Percentiles rank a stretch among this genome's conserved stretches.
Evolutionary conservation across 1,284 basidiomycete species (phyloP).

Genomic region (Cryptococcus jaspeensis): DNA sequence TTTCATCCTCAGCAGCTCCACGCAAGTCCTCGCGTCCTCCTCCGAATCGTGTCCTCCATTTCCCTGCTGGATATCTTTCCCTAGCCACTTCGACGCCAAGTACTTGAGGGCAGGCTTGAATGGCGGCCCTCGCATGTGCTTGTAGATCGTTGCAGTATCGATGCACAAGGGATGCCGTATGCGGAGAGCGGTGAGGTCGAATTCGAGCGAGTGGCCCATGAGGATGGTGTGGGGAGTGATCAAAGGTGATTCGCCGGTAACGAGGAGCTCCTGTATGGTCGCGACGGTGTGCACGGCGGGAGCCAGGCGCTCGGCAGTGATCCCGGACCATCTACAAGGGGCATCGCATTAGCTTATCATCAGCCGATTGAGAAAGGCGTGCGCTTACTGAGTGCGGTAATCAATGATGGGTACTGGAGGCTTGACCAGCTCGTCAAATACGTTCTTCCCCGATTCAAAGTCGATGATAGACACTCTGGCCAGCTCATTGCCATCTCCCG

Average conservation of each 20-base stretch:
- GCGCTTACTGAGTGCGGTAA: constrained; percentile 76
- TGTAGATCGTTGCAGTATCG: constrained; percentile 82
- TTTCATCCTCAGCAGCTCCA: constrained; percentile 78
- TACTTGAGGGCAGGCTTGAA: constrained; percentile 89
- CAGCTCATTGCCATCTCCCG: constrained; percentile 81
- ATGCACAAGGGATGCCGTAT: constrained; percentile 79
- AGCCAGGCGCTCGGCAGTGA: constrained; percentile 69
- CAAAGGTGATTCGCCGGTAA: constrained; percentile 55
- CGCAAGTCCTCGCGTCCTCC: constrained; percentile 82
- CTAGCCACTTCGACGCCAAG: constrained; percentile 87
- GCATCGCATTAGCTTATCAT: constrained; percentile 7
- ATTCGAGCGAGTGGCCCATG: constrained; percentile 90
- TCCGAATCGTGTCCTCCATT: constrained; percentile 85
- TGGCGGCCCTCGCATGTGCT: constrained; percentile 84
- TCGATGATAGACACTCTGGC: constrained; percentile 81
- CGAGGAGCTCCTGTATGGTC: constrained; percentile 69
- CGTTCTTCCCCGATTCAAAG: constrained; percentile 63
- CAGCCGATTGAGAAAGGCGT: not conserved
- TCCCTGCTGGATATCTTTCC: constrained; percentile 71
- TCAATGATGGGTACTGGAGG: constrained; percentile 76
- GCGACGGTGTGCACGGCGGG: constrained; percentile 70
- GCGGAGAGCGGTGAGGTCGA: constrained; percentile 78
- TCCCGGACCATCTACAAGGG: constrained; percentile 76
- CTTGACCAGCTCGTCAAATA: constrained; percentile 84
- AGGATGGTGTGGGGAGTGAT: constrained; percentile 72